Percentiles rank a stretch among this genome's conserved stretches.
Evolutionary conservation across 805 yeast genomes (phyloP).

Genomic region (Candida ipomoeae): DNA sequence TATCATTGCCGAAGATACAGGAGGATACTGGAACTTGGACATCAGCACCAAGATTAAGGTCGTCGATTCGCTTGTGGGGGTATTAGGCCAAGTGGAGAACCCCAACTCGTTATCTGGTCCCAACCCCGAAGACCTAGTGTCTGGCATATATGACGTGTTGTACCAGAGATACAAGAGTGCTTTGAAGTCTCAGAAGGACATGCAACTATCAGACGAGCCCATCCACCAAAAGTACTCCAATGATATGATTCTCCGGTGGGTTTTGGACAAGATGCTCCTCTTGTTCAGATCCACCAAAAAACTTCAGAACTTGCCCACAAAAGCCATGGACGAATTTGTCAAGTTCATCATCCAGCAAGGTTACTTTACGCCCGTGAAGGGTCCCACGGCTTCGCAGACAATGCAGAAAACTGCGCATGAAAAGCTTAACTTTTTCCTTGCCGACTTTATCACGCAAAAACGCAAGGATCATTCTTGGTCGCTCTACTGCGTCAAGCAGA

Average conservation of each 20-base stretch:
- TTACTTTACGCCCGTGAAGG: conserved; percentile 30
- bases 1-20: conserved; percentile 28
- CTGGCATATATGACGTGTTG: conserved; percentile 21
- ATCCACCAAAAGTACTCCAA: conserved; percentile 20
- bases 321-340: conserved; percentile 35
- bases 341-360: conserved; percentile 38
- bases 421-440: conserved; percentile 63
- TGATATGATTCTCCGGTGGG: conserved; percentile 49
- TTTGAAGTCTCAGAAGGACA: conserved; percentile 16
- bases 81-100: conserved; percentile 17
- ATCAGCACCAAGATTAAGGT: conserved; percentile 70
- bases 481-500: conserved; percentile 42
- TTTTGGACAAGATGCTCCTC: conserved; percentile 53
- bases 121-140: conserved; percentile 18
- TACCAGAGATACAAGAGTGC: conserved; percentile 23
- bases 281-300: conserved; percentile 46
- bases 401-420: conserved; percentile 49
- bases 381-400: conserved; percentile 24
- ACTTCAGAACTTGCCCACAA: conserved; percentile 14
- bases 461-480: conserved; percentile 61
- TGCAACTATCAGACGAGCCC: conserved; percentile 12
- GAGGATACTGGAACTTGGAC: conserved; percentile 71
- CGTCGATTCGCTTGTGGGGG: conserved; percentile 35
- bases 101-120: conserved; percentile 11
- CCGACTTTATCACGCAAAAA: conserved; percentile 48